These are phyloP conservation scores for Physocladia obscura DNA, from an alignment of 192 early-diverging fungal species.

Conservation along the genomic window DNA sequence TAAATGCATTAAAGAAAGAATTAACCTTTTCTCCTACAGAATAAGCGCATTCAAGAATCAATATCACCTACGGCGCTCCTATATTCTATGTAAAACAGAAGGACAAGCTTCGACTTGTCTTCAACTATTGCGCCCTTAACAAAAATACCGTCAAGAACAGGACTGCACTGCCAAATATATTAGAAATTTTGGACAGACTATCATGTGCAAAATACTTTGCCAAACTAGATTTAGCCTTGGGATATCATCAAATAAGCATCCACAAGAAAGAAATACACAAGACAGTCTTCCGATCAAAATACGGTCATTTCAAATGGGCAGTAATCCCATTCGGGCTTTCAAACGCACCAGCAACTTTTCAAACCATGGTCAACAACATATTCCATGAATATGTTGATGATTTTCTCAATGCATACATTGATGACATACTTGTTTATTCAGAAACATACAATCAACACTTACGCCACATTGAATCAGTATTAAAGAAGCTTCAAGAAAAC, in stretches of 20 bases:
- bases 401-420: too few relatives aligned
- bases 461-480: too few relatives aligned
- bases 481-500: too few relatives aligned
- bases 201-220: background rate
- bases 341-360: constrained; percentile 61
- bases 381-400: too few relatives aligned
- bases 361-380: constrained; percentile 45
- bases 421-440: too few relatives aligned
- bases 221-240: constrained; percentile 25
- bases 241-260: constrained; percentile 28
- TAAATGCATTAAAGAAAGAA: constrained; percentile 12
- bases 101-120: constrained; percentile 23
- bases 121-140: constrained; percentile 42
- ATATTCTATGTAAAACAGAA: constrained; percentile 21
- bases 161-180: constrained; percentile 18
- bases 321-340: constrained; percentile 67
- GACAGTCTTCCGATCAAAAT: constrained; percentile 34
- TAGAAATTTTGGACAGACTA: constrained; percentile 19
- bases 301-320: constrained; percentile 48
- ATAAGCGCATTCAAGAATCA: constrained; percentile 16
- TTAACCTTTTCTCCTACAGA: background rate
- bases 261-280: background rate
- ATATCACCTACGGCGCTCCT: constrained; percentile 18
- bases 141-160: constrained; percentile 34
- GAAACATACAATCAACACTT: too few relatives aligned